Evolutionary conservation across 768 basidiomycete species (phyloP).

Genomic region (Myochromella boudieri): DNA sequence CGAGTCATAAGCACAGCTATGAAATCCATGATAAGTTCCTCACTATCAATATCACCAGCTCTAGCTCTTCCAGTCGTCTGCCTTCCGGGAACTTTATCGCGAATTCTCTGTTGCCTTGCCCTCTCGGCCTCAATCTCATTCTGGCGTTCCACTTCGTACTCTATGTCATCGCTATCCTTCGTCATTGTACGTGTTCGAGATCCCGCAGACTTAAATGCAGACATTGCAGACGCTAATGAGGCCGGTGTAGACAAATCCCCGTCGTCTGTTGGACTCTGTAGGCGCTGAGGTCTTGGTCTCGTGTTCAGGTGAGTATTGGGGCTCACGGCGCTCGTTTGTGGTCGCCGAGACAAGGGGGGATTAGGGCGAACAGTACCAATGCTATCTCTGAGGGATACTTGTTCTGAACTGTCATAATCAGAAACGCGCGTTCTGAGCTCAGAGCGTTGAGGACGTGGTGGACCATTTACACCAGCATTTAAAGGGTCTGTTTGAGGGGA

Average conservation of each 20-base stretch:
- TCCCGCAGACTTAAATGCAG: slow-evolving; percentile 70
- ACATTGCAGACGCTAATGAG: slow-evolving; percentile 54
- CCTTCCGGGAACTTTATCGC: slow-evolving; percentile 64
- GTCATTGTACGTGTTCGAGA: slow-evolving; percentile 54
- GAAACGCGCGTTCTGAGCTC: slow-evolving; percentile 58
- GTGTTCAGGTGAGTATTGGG: slow-evolving; percentile 16
- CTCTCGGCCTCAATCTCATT: slow-evolving; percentile 64
- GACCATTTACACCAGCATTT: slow-evolving; percentile 46
- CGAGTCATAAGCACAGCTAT: slow-evolving; percentile 2
- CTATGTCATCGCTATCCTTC: slow-evolving; percentile 51
- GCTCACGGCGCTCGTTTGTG: slow-evolving; percentile 11
- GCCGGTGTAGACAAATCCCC: slow-evolving; percentile 42
- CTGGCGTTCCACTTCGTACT: slow-evolving; percentile 58
- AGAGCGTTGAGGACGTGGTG: slow-evolving; percentile 66
- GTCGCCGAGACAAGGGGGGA: slow-evolving; percentile 32
- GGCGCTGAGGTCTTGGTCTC: slow-evolving; percentile 28
- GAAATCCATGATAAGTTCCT: slow-evolving; percentile 22
- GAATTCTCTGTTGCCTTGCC: slow-evolving; percentile 66
- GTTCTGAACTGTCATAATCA: slow-evolving; percentile 53
- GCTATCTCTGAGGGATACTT: slow-evolving; percentile 49
- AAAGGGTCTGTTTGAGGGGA: slow-evolving; percentile 37
- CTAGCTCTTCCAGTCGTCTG: slow-evolving; percentile 51
- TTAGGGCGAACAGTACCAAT: slow-evolving; percentile 44
- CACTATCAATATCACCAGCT: slow-evolving; percentile 85
- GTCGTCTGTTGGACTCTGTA: slow-evolving; percentile 33